Conservation (phyloP, 345 rosid species). For the Mangifera indica region DNA sequence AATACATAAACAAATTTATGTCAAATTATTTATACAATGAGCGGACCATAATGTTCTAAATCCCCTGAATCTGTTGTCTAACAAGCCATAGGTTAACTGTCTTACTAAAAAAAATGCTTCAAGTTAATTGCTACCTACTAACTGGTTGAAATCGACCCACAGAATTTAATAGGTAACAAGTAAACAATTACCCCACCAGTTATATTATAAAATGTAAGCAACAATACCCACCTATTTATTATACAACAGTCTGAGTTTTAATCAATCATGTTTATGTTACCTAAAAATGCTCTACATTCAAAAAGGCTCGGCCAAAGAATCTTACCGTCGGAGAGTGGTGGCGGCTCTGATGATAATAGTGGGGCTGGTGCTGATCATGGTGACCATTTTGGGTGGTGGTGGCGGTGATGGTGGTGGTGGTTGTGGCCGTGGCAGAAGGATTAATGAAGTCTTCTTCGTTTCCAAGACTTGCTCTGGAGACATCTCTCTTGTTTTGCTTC, state of each 20-base stretch:
- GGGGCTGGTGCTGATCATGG: conserved; percentile 19
- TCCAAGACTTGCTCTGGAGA: conserved; percentile 87
- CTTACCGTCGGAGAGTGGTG: conserved; percentile 70
- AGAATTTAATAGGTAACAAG: conserved; percentile 14
- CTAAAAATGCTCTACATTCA: not conserved
- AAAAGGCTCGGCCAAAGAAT: conserved; percentile 13
- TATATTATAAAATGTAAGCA: no score
- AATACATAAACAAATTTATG: not conserved
- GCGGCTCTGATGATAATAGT: conserved; percentile 33
- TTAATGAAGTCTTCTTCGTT: conserved; percentile 79
- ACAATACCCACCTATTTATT: no score
- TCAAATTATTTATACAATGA: not conserved
- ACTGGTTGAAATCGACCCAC: conserved; percentile 5
- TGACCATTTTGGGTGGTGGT: conserved; percentile 26
- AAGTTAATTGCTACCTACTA: conserved; percentile 8
- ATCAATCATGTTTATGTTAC: not conserved
- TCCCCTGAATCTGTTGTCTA: not conserved
- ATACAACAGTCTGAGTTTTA: not conserved
- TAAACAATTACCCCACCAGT: conserved; percentile 15
- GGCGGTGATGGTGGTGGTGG: no score
- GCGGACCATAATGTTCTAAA: not conserved
- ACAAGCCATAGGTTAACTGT: not conserved
- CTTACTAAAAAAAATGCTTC: no score
- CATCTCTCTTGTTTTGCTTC: conserved; percentile 90
- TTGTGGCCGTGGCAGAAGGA: conserved; percentile 57